Percentiles rank a stretch among this genome's conserved stretches.
Conservation (phyloP, 1,284 basidiomycete genomes). For the Anthracocystis panici-leucophaei region DNA sequence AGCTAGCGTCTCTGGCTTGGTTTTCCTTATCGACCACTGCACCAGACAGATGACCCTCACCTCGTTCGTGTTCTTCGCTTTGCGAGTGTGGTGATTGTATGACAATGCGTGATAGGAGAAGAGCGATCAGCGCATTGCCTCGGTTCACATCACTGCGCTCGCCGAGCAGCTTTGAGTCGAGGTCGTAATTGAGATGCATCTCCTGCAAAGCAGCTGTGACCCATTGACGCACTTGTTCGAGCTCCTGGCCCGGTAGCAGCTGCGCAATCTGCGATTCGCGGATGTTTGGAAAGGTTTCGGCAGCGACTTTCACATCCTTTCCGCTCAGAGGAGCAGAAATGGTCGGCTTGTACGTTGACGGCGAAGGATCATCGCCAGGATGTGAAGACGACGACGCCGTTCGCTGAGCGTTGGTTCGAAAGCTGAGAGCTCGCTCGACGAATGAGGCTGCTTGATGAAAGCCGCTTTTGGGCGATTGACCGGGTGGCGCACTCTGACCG, state of each 20-base stretch:
- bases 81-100: background rate
- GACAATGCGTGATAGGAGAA: slow-evolving; percentile 39
- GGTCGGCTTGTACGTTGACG: background rate
- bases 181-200: slow-evolving; percentile 59
- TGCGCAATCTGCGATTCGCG: slow-evolving; percentile 29
- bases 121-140: slow-evolving; percentile 50
- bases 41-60: slow-evolving; percentile 39
- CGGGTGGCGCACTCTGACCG: background rate
- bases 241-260: slow-evolving; percentile 34
- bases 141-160: slow-evolving; percentile 47
- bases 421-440: slow-evolving; percentile 49
- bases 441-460: slow-evolving; percentile 50
- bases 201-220: slow-evolving; percentile 53
- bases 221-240: slow-evolving; percentile 23
- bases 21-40: slow-evolving; percentile 12
- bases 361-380: background rate
- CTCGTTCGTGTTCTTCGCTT: slow-evolving; percentile 8
- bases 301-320: slow-evolving; percentile 24
- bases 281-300: slow-evolving; percentile 32
- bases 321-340: slow-evolving; percentile 20
- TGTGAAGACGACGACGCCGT: slow-evolving; percentile 10
- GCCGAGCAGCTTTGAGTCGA: slow-evolving; percentile 56
- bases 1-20: background rate
- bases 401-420: slow-evolving; percentile 30
- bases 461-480: slow-evolving; percentile 24